Conservation (phyloP, 495 filamentous ascomycete species). For the Neurospora pannonica region DNA sequence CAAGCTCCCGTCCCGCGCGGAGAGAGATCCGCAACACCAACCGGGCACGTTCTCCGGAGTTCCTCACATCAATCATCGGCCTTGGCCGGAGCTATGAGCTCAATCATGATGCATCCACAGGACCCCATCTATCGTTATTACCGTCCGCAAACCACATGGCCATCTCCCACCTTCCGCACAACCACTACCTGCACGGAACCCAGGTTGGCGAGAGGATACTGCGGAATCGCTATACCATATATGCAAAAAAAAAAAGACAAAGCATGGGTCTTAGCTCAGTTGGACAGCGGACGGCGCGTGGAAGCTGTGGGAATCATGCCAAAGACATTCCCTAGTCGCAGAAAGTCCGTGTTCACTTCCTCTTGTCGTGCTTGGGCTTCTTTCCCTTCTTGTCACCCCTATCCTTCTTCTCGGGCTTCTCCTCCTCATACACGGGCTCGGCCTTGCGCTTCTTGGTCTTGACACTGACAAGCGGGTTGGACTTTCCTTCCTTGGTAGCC, state of each 20-base stretch:
- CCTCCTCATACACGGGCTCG: constrained; percentile 51
- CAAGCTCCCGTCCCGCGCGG: background rate
- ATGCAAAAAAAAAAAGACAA: background rate
- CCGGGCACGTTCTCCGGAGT: background rate
- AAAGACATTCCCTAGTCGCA: background rate
- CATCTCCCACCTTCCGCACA: background rate
- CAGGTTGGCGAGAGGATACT: background rate
- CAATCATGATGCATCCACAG: background rate
- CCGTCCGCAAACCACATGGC: background rate
- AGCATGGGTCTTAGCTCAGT: background rate
- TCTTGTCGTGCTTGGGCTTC: constrained; percentile 44
- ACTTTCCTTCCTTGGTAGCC: constrained; percentile 45
- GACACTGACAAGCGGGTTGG: constrained; percentile 70
- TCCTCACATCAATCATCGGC: background rate
- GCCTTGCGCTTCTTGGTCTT: constrained; percentile 73
- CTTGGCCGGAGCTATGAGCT: background rate
- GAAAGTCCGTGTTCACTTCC: constrained; percentile 9
- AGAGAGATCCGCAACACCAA: background rate
- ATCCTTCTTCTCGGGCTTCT: constrained; percentile 46
- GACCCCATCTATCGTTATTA: background rate
- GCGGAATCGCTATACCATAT: background rate
- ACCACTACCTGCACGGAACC: background rate
- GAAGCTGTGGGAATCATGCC: background rate
- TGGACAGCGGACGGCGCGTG: background rate
- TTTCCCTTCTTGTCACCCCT: constrained; percentile 43